A percentile compares a stretch with the other conserved stretches of the same genome.
These are phyloP conservation scores for Candolleomyces aberdarensis DNA, from an alignment of 768 basidiomycete species.

Conservation along the genomic window DNA sequence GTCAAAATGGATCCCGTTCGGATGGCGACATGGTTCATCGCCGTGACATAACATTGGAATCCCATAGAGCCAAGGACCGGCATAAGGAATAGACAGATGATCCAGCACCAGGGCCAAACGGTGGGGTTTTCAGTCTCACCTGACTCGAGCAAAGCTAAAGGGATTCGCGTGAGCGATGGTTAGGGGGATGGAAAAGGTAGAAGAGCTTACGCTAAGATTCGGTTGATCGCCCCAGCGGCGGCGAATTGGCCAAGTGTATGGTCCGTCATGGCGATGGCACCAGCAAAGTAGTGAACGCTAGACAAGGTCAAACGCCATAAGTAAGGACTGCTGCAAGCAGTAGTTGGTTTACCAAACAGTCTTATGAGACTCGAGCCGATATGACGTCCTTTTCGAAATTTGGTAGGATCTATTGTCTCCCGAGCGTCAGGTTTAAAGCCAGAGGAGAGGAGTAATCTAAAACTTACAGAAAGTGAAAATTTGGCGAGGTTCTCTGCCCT, in stretches of 20 bases:
- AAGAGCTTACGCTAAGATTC: slow-evolving; percentile 32
- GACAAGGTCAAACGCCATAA: background rate
- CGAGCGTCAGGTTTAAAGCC: background rate
- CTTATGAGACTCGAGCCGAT: slow-evolving; percentile 45
- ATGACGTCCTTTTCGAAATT: slow-evolving; percentile 38
- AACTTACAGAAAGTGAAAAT: slow-evolving; percentile 23
- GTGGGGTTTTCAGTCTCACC: slow-evolving; percentile 9
- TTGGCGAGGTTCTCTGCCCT: slow-evolving; percentile 23
- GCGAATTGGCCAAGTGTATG: slow-evolving; percentile 28
- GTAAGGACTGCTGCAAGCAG: too few species aligned
- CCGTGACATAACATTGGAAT: slow-evolving; percentile 33
- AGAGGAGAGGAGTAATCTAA: background rate
- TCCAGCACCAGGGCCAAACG: slow-evolving; percentile 16
- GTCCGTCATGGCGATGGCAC: slow-evolving; percentile 24
- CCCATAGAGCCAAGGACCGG: slow-evolving; percentile 13
- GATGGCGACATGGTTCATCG: slow-evolving; percentile 43
- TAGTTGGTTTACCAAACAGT: slow-evolving; percentile 24
- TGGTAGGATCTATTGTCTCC: slow-evolving; percentile 37
- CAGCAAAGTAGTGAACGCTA: slow-evolving; percentile 24
- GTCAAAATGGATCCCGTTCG: slow-evolving; percentile 44
- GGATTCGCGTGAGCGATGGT: background rate
- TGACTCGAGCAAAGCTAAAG: slow-evolving; percentile 22
- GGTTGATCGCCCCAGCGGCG: slow-evolving; percentile 39
- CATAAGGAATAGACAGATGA: slow-evolving; percentile 8
- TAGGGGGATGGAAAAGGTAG: background rate